Evolutionary conservation across 495 filamentous ascomycete genomes (phyloP).

Genomic region (Apiosordaria backusii): DNA sequence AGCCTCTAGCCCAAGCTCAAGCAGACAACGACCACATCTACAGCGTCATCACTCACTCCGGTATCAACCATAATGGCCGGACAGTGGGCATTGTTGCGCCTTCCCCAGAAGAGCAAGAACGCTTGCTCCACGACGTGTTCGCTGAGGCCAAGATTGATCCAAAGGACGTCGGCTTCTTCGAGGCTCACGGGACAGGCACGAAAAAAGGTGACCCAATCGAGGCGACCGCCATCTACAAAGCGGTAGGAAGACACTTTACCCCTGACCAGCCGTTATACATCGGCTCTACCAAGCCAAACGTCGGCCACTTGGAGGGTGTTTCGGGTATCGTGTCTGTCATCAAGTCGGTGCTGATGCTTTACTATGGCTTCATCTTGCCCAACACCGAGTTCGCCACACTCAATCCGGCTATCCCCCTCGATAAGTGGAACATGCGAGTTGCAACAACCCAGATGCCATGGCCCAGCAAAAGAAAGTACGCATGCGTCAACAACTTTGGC

Average conservation of each 20-base stretch:
- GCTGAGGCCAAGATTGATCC: slow-evolving; percentile 40
- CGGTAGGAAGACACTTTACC: slow-evolving; percentile 37
- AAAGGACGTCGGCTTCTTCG: slow-evolving; percentile 44
- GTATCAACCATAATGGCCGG: slow-evolving; percentile 55
- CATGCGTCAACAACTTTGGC: slow-evolving; percentile 49
- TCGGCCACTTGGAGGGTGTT: slow-evolving; percentile 57
- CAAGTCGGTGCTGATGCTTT: slow-evolving; percentile 57
- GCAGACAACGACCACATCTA: slow-evolving; percentile 54
- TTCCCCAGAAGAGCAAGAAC: slow-evolving; percentile 48
- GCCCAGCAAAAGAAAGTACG: slow-evolving; percentile 39
- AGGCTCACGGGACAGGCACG: slow-evolving; percentile 60
- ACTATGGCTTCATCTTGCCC: slow-evolving; percentile 51
- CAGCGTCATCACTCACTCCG: slow-evolving; percentile 51
- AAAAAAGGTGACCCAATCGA: slow-evolving; percentile 60
- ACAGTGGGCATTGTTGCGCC: slow-evolving; percentile 54
- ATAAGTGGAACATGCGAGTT: slow-evolving; percentile 41
- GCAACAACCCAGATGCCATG: slow-evolving; percentile 27
- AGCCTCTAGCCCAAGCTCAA: slow-evolving; percentile 51
- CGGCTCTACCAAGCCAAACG: slow-evolving; percentile 58
- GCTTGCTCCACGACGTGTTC: slow-evolving; percentile 43
- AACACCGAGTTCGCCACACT: slow-evolving; percentile 49
- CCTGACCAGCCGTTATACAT: slow-evolving; percentile 46
- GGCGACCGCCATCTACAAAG: slow-evolving; percentile 50
- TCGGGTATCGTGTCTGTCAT: slow-evolving; percentile 57
- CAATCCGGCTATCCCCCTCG: slow-evolving; percentile 45